Base-by-base conservation (phyloP, 2,329 filamentous ascomycete species). In the Penicillium sp. region DNA sequence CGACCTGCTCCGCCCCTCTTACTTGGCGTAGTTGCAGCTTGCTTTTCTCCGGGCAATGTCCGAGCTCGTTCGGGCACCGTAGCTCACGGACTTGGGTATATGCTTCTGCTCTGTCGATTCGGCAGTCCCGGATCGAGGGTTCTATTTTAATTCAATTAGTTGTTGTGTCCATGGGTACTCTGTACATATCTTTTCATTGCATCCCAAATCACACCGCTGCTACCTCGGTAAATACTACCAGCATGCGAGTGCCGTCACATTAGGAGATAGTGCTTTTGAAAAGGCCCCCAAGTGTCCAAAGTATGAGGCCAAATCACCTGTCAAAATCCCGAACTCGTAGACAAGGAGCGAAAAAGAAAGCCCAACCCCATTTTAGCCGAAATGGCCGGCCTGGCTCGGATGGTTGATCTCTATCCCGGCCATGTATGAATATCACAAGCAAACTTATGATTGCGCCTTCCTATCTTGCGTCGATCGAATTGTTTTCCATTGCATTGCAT, bases 401-500 rank as follows among this genome's bases (percentile, higher is more conserved):
- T 20, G 15, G 32, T 20, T 35, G 8, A 6, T 12, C 18, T 20
- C 32, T 18, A 18, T 32, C 32, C n/a, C 32, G 32, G 15, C 8
- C 25, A n/a, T 33, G 20, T 20, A 31, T 15, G 38, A 3, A 23
- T 3, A 38, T 47, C 39, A 42, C 39, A 47, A 13, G 46, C 40
- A 8, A 33, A 18, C 4, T 37, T 37, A 37, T 20, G 33, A 8
- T 18, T 18, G 15, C 15, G 15, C 15, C 15, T 18, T n/a, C n/a
- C 15, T 37, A 23, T 23, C 20, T 3, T 23, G 20, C 20, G 3
- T 23, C 4, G 20, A 23, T 23, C 3, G 24, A 32, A 27, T 48
- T 44, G 46, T 40, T 40, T 48, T 12, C 40, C 46, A 44, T 38
- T 25, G 12, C 40, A 25, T 48, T 12, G 46, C 46, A 44, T 38